Conservation (phyloP, 148 eudicot genomes). For the Spergularia bocconei region DNA sequence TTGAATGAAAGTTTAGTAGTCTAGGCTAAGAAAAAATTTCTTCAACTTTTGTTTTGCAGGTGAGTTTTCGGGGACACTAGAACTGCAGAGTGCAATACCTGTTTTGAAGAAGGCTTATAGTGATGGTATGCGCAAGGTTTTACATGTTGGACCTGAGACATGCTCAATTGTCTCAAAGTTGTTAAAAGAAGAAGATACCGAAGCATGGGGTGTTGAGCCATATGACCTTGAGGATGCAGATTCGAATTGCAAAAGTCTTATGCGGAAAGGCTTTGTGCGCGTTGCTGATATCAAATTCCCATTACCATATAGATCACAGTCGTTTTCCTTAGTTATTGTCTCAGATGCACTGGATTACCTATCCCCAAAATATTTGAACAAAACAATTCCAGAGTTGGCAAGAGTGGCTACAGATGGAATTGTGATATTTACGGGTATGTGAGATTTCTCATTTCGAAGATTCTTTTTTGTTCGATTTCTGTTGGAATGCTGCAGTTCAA, state of each 20-base stretch:
- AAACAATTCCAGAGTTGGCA: slow-evolving; percentile 83
- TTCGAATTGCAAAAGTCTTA: slow-evolving; percentile 71
- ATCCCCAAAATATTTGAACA: slow-evolving; percentile 89
- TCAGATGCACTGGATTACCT: slow-evolving; percentile 90
- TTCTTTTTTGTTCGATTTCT: not conserved
- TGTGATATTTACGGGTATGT: slow-evolving; percentile 75
- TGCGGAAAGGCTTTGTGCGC: slow-evolving; percentile 83
- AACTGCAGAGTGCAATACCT: slow-evolving; percentile 63
- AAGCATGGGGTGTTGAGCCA: slow-evolving; percentile 98
- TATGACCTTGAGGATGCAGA: slow-evolving; percentile 85
- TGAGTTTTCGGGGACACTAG: slow-evolving; percentile 68
- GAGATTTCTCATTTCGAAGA: not conserved
- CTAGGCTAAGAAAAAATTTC: not conserved
- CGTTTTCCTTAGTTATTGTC: slow-evolving; percentile 79
- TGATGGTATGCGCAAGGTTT: slow-evolving; percentile 74
- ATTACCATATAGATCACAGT: slow-evolving; percentile 73
- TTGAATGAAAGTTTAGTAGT: not conserved
- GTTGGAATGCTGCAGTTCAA: not conserved
- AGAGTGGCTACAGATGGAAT: slow-evolving; percentile 81
- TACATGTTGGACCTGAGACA: slow-evolving; percentile 93
- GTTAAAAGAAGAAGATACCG: slow-evolving; percentile 78
- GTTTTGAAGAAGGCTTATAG: slow-evolving; percentile 75
- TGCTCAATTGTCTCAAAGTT: slow-evolving; percentile 77
- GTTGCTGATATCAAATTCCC: slow-evolving; percentile 95
- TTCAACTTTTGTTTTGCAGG: slow-evolving; percentile 35